Conservation (phyloP, 2,329 filamentous ascomycete genomes). For the Lachnellula subtilissima region DNA sequence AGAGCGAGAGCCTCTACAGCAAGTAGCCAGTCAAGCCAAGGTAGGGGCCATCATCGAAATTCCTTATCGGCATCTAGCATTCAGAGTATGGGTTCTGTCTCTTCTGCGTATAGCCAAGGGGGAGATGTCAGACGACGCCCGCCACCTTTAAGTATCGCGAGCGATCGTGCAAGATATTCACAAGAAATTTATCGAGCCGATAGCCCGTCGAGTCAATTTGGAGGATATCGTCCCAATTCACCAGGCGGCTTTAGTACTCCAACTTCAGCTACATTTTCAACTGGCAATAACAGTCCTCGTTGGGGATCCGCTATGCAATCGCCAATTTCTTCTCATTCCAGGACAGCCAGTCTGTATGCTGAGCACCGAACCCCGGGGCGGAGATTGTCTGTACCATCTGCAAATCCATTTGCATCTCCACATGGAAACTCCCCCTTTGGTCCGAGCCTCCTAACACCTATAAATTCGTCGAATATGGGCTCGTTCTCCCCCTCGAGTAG, state of each 20-base stretch:
- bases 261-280: slow-evolving; percentile 77
- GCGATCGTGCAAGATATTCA: slow-evolving; percentile 62
- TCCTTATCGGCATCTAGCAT: slow-evolving; percentile 84
- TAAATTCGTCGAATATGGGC: slow-evolving; percentile 51
- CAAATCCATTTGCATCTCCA: slow-evolving; percentile 68
- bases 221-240: slow-evolving; percentile 58
- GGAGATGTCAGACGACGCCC: slow-evolving; percentile 69
- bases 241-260: slow-evolving; percentile 76
- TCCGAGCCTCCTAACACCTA: slow-evolving; percentile 49
- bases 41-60: slow-evolving; percentile 76
- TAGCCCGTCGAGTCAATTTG: slow-evolving; percentile 55
- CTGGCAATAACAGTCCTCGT: slow-evolving; percentile 69
- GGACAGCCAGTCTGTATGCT: slow-evolving; percentile 67
- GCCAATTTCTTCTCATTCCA: slow-evolving; percentile 64
- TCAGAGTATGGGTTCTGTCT: slow-evolving; percentile 51
- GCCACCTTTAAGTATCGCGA: slow-evolving; percentile 76
- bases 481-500: slow-evolving; percentile 53
- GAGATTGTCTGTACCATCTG: slow-evolving; percentile 76
- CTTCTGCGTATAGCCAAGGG: slow-evolving; percentile 44
- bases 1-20: slow-evolving; percentile 73
- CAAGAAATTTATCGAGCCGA: slow-evolving; percentile 60
- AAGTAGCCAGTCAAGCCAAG: slow-evolving; percentile 65
- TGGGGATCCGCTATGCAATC: slow-evolving; percentile 67
- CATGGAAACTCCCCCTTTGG: slow-evolving; percentile 48
- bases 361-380: slow-evolving; percentile 64